Evolutionary conservation across 306 rosid genomes (phyloP).

Genomic region (Fagus sylvatica): DNA sequence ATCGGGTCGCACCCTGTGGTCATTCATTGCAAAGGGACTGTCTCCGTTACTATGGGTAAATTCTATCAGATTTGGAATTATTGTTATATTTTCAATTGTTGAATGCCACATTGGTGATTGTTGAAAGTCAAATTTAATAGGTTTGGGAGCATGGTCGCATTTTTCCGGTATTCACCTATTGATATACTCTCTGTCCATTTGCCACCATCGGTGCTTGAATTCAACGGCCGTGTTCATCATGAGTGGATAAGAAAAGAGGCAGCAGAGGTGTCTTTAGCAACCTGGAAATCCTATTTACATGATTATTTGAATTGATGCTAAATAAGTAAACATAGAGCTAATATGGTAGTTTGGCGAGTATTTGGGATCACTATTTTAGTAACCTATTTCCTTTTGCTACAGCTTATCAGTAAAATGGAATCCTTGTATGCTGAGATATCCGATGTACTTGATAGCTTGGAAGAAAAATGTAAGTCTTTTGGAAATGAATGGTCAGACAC

Average conservation of each 20-base stretch:
- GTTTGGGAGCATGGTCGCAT: slow-evolving; percentile 95
- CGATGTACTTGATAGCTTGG: slow-evolving; percentile 62
- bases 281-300: slow-evolving; percentile 18
- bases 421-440: slow-evolving; percentile 73
- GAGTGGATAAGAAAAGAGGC: slow-evolving; percentile 84
- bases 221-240: slow-evolving; percentile 61
- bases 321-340: neutral
- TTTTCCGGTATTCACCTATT: slow-evolving; percentile 89
- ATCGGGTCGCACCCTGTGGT: slow-evolving; percentile 94
- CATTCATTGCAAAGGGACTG: slow-evolving; percentile 99
- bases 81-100: slow-evolving; percentile 11
- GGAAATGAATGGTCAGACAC: slow-evolving; percentile 48
- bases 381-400: slow-evolving; percentile 18
- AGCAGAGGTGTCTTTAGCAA: slow-evolving; percentile 56
- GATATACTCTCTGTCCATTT: slow-evolving; percentile 83
- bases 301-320: slow-evolving; percentile 16
- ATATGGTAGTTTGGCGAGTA: slow-evolving; percentile 5
- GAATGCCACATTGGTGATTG: slow-evolving; percentile 16
- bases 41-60: slow-evolving; percentile 95
- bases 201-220: slow-evolving; percentile 83
- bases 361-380: slow-evolving; percentile 21
- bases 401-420: slow-evolving; percentile 76
- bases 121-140: slow-evolving; percentile 47
- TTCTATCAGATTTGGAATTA: slow-evolving; percentile 14
- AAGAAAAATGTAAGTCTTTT: slow-evolving; percentile 46